Percentiles rank a stretch among this genome's conserved stretches.
phyloP scores from a whole-genome alignment of 2,329 filamentous ascomycete genomes.

The Parastagonospora avenae region DNA sequence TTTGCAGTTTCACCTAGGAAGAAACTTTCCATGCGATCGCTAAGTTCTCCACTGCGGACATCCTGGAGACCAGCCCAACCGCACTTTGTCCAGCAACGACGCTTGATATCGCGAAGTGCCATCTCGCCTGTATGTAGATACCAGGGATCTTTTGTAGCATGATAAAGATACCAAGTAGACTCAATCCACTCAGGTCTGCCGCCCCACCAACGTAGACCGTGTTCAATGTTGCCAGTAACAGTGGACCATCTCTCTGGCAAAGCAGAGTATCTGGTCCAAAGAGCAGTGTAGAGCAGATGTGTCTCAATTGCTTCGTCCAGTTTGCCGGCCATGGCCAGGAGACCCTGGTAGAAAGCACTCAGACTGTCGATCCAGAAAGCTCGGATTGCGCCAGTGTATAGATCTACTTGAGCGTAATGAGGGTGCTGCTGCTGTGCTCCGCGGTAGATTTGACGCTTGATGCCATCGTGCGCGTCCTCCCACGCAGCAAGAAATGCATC shows the following conservation, averaged over 20 bases:
- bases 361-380: constrained; percentile 97
- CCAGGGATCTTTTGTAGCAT: constrained; percentile 92
- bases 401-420: constrained; percentile 89
- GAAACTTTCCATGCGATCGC: constrained; percentile 98
- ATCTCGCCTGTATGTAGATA: constrained; percentile 96
- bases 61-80: constrained; percentile 84
- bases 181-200: constrained; percentile 96
- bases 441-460: constrained; percentile 90
- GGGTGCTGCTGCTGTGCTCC: constrained; percentile 76
- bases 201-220: constrained; percentile 91
- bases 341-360: constrained; percentile 91
- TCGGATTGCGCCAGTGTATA: constrained; percentile 83
- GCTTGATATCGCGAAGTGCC: constrained; percentile 84
- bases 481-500: constrained; percentile 82
- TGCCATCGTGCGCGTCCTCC: constrained; percentile 83
- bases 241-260: constrained; percentile 95
- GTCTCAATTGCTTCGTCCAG: constrained; percentile 89
- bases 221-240: constrained; percentile 80
- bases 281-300: constrained; percentile 85
- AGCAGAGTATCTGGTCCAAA: constrained; percentile 95
- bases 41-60: constrained; percentile 73
- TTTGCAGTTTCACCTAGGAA: constrained; percentile 96
- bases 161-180: constrained; percentile 94
- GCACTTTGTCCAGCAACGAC: constrained; percentile 86
- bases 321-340: constrained; percentile 84